A percentile compares a stretch with the other conserved stretches of the same genome.
These are phyloP conservation scores for Boletus sp. DNA, from an alignment of 768 basidiomycete genomes.

Conservation along the genomic window DNA sequence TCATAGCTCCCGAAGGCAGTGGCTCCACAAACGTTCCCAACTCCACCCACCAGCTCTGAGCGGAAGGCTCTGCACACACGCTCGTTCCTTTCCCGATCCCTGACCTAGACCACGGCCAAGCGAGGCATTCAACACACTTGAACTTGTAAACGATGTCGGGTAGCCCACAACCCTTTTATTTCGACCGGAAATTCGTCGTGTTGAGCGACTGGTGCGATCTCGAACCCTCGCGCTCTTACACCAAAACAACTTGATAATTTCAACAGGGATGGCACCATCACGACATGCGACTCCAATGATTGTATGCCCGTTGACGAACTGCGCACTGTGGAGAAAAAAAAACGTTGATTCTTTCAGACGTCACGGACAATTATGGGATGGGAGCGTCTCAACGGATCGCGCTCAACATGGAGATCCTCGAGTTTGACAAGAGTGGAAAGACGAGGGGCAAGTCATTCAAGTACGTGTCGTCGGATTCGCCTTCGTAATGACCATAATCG, in stretches of 20 bases:
- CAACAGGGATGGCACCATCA: constrained; percentile 89
- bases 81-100: neutral
- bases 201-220: constrained; percentile 82
- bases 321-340: neutral
- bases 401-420: constrained; percentile 72
- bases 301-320: constrained; percentile 44
- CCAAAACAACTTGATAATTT: neutral
- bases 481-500: neutral
- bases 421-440: constrained; percentile 22
- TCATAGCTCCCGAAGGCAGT: neutral
- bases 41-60: neutral
- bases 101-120: neutral
- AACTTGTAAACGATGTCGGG: constrained; percentile 10
- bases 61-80: neutral
- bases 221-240: neutral
- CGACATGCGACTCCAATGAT: constrained; percentile 89
- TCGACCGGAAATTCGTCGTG: constrained; percentile 80
- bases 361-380: constrained; percentile 90
- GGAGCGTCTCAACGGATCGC: constrained; percentile 68
- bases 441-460: constrained; percentile 27
- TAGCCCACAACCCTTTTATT: constrained; percentile 21
- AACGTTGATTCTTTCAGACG: constrained; percentile 42
- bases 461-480: constrained; percentile 40
- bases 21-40: constrained; percentile 19
- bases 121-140: neutral